Evolutionary conservation across 2,329 filamentous ascomycete species (phyloP), one percentile per base, ranked within the genome.

Genomic region (Ophiostoma piceae): DNA sequence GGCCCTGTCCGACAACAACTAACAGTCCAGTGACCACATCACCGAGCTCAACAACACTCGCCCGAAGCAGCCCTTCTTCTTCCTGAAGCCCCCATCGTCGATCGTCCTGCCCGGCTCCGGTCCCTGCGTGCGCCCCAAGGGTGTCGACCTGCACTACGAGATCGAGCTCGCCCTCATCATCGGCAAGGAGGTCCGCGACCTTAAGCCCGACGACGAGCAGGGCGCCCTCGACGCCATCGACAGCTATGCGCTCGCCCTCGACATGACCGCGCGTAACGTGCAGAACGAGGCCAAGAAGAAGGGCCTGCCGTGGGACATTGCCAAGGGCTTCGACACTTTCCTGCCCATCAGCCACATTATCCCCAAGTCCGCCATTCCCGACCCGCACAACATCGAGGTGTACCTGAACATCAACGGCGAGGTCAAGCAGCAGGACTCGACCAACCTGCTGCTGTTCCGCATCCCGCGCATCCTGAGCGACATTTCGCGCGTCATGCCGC

Each of bases 261-360:
- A 99, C 81, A 96, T 99, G 92, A 99, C 95, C 11, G 95, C 91
- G 0, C 91, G 95, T 74, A 98, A 98, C 80, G 87, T 92, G 7
- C 95, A 99, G 81, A 92, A 97, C 75, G 93, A 97, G 82, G 94
- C 94, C 74, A 99, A 98, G 87, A 92, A 91, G 82, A 97, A 95
- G 84, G 93, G 95, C 47, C 88, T 98, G 19, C 95, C 95, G 8
- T 99, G 95, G 95, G 88, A 89, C 76, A 97, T 97, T 74, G 90
- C 92, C 75, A 99, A 99, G 83, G 95, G 95, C 66, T 99, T 98
- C 78, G 95, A 99, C 79, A 98, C 95, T 2, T 99, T 99, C 83
- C 85, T 96, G 68, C 95, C 95, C 71, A 86, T 99, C 77, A 92
- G 90, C 79, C 83, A 90, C 73, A 84, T 92, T 69, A 96, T 99